phyloP scores from a whole-genome alignment of 257 asterid genomes.

The Solanum virginianum region DNA sequence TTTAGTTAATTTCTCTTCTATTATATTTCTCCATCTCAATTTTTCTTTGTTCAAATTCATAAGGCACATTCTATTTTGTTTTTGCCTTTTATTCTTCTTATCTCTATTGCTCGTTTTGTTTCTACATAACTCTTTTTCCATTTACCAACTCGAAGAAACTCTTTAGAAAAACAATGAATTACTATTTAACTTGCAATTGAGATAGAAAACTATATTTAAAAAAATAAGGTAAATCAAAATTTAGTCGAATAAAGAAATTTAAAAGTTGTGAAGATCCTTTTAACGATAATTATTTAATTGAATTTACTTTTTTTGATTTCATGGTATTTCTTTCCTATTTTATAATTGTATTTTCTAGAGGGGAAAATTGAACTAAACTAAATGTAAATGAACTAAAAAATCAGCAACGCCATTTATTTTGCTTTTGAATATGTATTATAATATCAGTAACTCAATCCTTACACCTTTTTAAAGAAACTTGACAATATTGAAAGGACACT shows the following conservation, averaged over 20 bases:
- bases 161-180: not conserved
- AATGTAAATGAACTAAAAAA: not conserved
- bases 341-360: not conserved
- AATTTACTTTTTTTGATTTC: not conserved
- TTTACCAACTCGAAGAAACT: not conserved
- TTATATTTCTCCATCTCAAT: not conserved
- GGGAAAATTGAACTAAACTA: not conserved
- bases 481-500: not conserved
- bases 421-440: not conserved
- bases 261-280: not conserved
- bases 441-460: not conserved
- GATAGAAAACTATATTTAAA: not conserved
- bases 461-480: not conserved
- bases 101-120: not conserved
- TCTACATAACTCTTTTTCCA: not conserved
- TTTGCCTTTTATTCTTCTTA: not conserved
- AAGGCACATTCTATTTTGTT: not conserved
- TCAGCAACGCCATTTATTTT: not conserved
- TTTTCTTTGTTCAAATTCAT: not conserved
- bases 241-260: not conserved
- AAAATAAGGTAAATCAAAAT: not conserved
- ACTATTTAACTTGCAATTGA: not conserved
- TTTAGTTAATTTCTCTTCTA: not conserved
- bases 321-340: not conserved
- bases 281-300: not conserved